These are phyloP conservation scores for Podospora appendiculata DNA, from an alignment of 495 filamentous ascomycete genomes.

Conservation along the genomic window DNA sequence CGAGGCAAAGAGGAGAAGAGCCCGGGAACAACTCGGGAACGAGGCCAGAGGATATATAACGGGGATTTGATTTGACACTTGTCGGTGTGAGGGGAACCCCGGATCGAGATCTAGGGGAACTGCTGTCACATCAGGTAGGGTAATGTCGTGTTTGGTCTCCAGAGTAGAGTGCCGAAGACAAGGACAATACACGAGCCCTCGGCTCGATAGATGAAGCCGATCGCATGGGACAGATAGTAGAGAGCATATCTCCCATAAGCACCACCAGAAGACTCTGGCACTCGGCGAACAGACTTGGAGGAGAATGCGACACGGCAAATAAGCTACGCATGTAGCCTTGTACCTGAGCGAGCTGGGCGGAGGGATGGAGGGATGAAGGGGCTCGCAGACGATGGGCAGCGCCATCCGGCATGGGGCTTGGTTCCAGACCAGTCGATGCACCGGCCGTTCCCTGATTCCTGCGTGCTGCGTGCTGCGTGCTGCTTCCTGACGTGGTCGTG, in stretches of 20 bases:
- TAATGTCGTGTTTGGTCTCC: background rate
- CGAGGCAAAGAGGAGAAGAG: background rate
- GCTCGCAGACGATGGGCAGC: background rate
- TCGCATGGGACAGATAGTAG: background rate
- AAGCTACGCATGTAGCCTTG: too few relatives aligned
- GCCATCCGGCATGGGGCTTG: background rate
- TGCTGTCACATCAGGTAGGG: background rate
- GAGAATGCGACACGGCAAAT: too few relatives aligned
- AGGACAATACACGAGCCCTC: background rate
- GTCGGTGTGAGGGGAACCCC: background rate
- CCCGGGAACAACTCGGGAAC: background rate
- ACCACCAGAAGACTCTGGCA: background rate
- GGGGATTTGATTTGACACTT: background rate
- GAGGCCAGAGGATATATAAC: constrained; percentile 1
- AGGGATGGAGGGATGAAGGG: too few relatives aligned
- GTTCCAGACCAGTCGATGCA: background rate
- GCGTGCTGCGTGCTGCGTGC: too few relatives aligned
- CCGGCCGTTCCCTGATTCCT: too few relatives aligned
- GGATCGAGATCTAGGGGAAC: constrained; percentile 3
- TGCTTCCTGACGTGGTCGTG: constrained; percentile 6
- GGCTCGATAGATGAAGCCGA: constrained; percentile 4
- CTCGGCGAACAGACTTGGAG: too few relatives aligned
- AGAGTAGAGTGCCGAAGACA: background rate
- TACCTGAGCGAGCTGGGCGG: too few relatives aligned
- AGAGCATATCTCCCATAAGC: constrained; percentile 3